Base-by-base conservation (phyloP, 2,329 filamentous ascomycete species). In the Penicillium sp. region DNA sequence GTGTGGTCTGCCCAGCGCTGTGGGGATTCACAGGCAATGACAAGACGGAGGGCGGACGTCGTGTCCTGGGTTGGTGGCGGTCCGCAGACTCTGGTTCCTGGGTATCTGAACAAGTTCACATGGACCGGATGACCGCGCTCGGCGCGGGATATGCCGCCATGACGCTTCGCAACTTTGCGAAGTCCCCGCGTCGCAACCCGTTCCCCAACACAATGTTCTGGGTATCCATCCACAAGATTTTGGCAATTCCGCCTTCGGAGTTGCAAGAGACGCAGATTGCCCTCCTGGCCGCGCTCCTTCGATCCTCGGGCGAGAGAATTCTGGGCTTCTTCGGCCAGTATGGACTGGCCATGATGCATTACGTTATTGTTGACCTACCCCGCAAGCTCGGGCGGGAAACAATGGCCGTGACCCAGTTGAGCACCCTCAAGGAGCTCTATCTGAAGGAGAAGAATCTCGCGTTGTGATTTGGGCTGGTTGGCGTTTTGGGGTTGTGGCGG, bases 71-170 rank as follows among this genome's bases (percentile, higher is more conserved):
- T 0, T 96, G 91, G 90, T 82, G 80, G 73, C 84, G 80, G 61
- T 82, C 85, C 20, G 73, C 73, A 40, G 61, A 62, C 13, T 80
- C 77, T 9, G 79, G 81, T 6, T 75, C 76, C 7, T 93, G 83
- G 78, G 79, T 89, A 57, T 76, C 80, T 2, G 86, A 89, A 65
- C 86, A 91, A 70, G 78, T 78, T n/a, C 92, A 97, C 74, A 84
- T 85, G 64, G 88, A 92, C 70, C 85, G 89, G 57, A 93, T 96
- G 88, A 87, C 85, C 4, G 93, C 92, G 0, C 79, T 97, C 0
- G 91, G 86, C 1, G 88, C 89, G 3, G 93, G 93, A 0, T 99
- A 89, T 69, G 90, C 92, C 0, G 85, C 92, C 1, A 81, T 97
- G 37, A 85, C 90, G 1, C 79, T 97, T 9, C 86, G 93, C 46